phyloP scores from a whole-genome alignment of 2,329 filamentous ascomycete genomes.

The Aspergillus ochraceus region DNA sequence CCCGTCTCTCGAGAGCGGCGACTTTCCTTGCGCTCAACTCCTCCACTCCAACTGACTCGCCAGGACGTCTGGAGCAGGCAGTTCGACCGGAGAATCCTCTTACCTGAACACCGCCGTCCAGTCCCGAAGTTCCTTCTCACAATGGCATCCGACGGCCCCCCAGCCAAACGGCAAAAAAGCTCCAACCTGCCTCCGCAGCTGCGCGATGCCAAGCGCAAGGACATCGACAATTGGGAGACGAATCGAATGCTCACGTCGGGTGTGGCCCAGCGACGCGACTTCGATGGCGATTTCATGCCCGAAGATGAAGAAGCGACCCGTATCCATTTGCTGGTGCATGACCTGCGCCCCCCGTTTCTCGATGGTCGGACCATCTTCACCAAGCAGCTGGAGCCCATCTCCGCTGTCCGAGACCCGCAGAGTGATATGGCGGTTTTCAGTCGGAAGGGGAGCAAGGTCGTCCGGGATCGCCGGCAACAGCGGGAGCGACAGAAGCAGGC shows the following conservation, averaged over 20 bases:
- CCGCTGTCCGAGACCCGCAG: slow-evolving; percentile 87
- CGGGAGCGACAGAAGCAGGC: slow-evolving; percentile 92
- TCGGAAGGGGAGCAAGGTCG: slow-evolving; percentile 89
- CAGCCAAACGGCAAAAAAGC: slow-evolving; percentile 41
- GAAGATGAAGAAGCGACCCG: slow-evolving; percentile 82
- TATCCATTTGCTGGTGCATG: slow-evolving; percentile 88
- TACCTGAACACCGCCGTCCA: not conserved
- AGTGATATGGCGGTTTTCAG: slow-evolving; percentile 99
- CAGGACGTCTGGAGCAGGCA: not conserved
- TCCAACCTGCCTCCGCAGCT: slow-evolving; percentile 36
- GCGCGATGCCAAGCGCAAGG: slow-evolving; percentile 69
- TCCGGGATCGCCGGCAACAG: slow-evolving; percentile 87
- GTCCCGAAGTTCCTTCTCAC: not conserved
- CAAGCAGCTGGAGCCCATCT: slow-evolving; percentile 92
- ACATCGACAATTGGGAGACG: slow-evolving; percentile 97
- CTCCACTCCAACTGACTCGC: slow-evolving; percentile 4
- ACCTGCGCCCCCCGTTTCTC: slow-evolving; percentile 89
- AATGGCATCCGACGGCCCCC: slow-evolving; percentile 40
- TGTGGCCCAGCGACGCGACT: slow-evolving; percentile 84
- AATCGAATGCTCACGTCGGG: slow-evolving; percentile 98
- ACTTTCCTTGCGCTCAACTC: slow-evolving; percentile 2
- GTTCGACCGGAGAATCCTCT: not conserved
- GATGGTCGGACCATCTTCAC: slow-evolving; percentile 96
- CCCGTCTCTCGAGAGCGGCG: slow-evolving; percentile 7
- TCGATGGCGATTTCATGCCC: slow-evolving; percentile 78